Evolutionary conservation across 148 eudicot genomes (phyloP).

Genomic region (Fagopyrum homotropicum): DNA sequence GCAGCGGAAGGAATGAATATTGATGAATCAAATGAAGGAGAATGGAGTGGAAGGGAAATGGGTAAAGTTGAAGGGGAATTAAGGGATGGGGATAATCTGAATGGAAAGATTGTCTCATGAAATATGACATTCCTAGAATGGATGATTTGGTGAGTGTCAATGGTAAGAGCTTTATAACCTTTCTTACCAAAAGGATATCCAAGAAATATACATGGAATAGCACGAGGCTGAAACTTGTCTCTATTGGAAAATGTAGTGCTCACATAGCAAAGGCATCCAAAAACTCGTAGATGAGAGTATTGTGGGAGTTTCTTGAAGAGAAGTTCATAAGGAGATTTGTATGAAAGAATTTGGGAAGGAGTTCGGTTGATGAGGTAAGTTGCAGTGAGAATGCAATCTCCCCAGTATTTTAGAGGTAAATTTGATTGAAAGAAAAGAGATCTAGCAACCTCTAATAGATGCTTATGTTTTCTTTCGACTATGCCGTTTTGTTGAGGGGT

Average conservation of each 20-base stretch:
- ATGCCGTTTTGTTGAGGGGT: conserved; percentile 13
- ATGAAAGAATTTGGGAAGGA: background rate
- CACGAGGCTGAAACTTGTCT: background rate
- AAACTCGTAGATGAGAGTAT: background rate
- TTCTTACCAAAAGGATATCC: background rate
- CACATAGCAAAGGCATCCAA: conserved; percentile 2
- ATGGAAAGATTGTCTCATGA: too few species aligned
- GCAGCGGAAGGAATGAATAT: too few species aligned
- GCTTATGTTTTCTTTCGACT: conserved; percentile 5
- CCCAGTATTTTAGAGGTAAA: conserved; percentile 4
- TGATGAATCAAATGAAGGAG: too few species aligned
- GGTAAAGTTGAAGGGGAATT: too few species aligned
- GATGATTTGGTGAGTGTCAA: background rate
- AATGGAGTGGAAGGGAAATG: too few species aligned
- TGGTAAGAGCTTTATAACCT: background rate
- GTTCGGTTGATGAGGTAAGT: conserved; percentile 2
- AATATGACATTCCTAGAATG: too few species aligned
- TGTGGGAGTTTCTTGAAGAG: background rate
- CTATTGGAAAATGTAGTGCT: background rate
- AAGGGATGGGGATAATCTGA: too few species aligned
- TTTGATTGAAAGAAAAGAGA: background rate
- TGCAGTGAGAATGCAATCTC: background rate
- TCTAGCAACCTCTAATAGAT: background rate
- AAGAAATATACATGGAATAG: background rate
- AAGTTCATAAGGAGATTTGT: conserved; percentile 8